Percentiles rank a stretch among this genome's conserved stretches.
phyloP scores from a whole-genome alignment of 139 green algal genomes.

The Closterium sp. region DNA sequence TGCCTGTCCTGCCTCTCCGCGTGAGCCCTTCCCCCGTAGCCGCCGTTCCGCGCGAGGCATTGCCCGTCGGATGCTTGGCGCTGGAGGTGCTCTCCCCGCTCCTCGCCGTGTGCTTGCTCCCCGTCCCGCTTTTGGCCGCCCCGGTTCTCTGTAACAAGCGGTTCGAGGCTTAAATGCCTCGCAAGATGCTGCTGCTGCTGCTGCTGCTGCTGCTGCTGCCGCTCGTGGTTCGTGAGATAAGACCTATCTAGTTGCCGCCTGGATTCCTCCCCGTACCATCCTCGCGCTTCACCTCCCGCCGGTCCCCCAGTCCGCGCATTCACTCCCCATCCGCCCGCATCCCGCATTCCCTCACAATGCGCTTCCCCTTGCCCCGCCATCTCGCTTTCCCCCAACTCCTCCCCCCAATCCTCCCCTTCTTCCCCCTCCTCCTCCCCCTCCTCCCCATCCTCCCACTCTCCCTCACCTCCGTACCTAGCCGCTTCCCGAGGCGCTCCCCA shows the following conservation, averaged over 20 bases:
- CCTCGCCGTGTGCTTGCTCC: not conserved
- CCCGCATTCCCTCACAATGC: not conserved
- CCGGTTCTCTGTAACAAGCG: not conserved
- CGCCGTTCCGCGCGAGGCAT: not conserved
- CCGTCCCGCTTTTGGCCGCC: not conserved
- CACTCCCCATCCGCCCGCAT: not conserved
- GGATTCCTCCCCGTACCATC: not conserved
- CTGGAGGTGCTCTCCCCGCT: not conserved
- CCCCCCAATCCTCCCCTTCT: not conserved
- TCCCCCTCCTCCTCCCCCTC: not conserved
- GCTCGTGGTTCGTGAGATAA: not conserved
- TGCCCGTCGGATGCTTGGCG: not conserved
- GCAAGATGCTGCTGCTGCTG: not conserved
- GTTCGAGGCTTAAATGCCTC: not conserved
- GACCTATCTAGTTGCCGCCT: not conserved
- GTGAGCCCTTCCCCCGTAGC: not conserved
- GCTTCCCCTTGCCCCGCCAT: not conserved
- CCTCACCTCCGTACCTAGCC: too few relatives aligned
- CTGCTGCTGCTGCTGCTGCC: too few relatives aligned
- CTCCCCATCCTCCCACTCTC: not conserved
- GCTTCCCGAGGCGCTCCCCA: too few relatives aligned
- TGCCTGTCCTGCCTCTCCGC: not conserved
- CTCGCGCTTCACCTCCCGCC: not conserved
- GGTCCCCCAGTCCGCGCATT: not conserved
- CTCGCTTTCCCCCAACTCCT: not conserved